Evolutionary conservation across 352 stramenopile species (phyloP), one percentile per base, ranked within the genome.

Genomic region (Globisporangium splendens): DNA sequence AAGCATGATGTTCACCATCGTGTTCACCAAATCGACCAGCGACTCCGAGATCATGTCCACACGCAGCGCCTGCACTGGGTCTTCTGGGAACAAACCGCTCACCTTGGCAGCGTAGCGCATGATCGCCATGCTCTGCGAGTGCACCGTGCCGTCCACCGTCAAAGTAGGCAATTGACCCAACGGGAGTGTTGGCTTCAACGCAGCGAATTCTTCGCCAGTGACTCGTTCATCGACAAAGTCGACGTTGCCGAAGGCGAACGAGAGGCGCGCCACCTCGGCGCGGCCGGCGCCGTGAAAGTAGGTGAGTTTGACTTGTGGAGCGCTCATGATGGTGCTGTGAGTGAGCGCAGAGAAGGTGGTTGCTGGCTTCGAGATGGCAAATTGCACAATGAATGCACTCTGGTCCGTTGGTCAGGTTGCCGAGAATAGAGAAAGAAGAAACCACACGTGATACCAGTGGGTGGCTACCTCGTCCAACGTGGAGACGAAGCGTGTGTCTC

Each of bases 261-360:
- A 39, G n/a, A 91, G 57, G 17, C 84, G 79, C 18, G 73, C 18
- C 21, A 81, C 38, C 68, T 91, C 81, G 5, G 51, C 83, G 33
- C 69, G 73, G 15, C 59, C 81, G 17, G 64, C 50, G 43, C 60
- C 21, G 50, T 85, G 58, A 49, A 91, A 89, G 73, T 91, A 93
- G 18, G 65, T 81, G 22, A 92, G 59, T 63, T 82, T 83, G 52
- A 88, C 1, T 57, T 35, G 28, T 60, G n/a, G 43, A 17, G 54
- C 54, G 38, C 10, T 50, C 54, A 60, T 60, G 44, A 8, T 52
- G 28, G 10, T 51, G 17, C 18, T 50, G 18, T 50, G 38, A 8
- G 38, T 13, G 38, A 43, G 38, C 38, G 38, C 10, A 31, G 24
- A 31, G 24, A 31, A 31, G 24, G 24, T 31, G 24, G 24, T 31